Conservation (phyloP, 345 rosid genomes). For the Hibiscus mutabilis region DNA sequence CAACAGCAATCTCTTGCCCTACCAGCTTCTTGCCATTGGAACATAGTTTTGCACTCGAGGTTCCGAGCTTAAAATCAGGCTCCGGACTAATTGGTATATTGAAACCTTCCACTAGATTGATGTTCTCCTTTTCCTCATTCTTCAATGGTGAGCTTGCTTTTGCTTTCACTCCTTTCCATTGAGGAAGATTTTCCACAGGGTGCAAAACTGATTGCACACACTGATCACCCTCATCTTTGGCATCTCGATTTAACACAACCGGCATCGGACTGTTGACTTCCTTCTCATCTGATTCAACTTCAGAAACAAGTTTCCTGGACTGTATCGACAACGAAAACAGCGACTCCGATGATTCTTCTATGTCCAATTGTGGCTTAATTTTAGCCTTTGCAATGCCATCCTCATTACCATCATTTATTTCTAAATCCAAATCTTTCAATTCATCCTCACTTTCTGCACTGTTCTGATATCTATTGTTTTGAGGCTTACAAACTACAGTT, state of each 20-base stretch:
- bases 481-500: slow-evolving; percentile 8
- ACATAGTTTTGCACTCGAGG: neutral
- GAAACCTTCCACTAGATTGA: slow-evolving; percentile 15
- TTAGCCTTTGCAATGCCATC: neutral
- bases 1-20: slow-evolving; percentile 35
- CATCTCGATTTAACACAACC: slow-evolving; percentile 9
- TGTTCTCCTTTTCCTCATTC: slow-evolving; percentile 37
- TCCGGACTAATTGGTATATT: slow-evolving; percentile 9
- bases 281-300: slow-evolving; percentile 23
- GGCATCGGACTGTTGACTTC: slow-evolving; percentile 35
- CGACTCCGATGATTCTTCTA: slow-evolving; percentile 52
- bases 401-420: slow-evolving; percentile 7
- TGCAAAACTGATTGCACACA: slow-evolving; percentile 36
- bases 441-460: slow-evolving; percentile 22
- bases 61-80: slow-evolving; percentile 16
- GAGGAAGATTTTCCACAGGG: slow-evolving; percentile 42
- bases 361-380: slow-evolving; percentile 8
- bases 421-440: slow-evolving; percentile 15
- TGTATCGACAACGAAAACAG: slow-evolving; percentile 53
- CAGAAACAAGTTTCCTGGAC: slow-evolving; percentile 33
- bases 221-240: slow-evolving; percentile 5
- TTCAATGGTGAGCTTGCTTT: slow-evolving; percentile 23
- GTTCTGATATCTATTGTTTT: slow-evolving; percentile 27
- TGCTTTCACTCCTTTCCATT: slow-evolving; percentile 35
- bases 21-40: slow-evolving; percentile 13